Percentiles rank a stretch among this genome's conserved stretches.
phyloP scores from a whole-genome alignment of 2,329 filamentous ascomycete genomes.

The Celoporthe dispersa region DNA sequence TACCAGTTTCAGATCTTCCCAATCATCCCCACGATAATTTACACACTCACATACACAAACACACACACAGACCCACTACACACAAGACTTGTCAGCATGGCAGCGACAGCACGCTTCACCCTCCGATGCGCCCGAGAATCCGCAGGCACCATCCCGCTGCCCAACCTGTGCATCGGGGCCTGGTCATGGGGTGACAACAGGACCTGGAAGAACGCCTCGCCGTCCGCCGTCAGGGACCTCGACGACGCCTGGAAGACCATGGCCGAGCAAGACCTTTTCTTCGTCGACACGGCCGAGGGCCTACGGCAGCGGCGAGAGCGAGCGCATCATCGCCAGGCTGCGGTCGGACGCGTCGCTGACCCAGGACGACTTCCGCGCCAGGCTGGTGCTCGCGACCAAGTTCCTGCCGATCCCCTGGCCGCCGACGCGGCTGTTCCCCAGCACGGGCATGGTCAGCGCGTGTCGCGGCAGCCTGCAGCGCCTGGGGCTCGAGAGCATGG shows the following conservation, averaged over 20 bases:
- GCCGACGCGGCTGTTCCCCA: slow-evolving; percentile 21
- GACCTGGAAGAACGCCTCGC: slow-evolving; percentile 71
- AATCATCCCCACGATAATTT: background rate
- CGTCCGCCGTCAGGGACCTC: slow-evolving; percentile 77
- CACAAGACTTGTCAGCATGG: slow-evolving; percentile 14
- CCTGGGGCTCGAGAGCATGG: slow-evolving; percentile 43
- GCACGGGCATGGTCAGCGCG: slow-evolving; percentile 41
- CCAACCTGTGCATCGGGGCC: slow-evolving; percentile 72
- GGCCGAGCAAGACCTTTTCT: slow-evolving; percentile 43
- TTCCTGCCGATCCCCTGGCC: slow-evolving; percentile 40
- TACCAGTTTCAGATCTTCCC: too few relatives aligned
- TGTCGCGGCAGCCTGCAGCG: slow-evolving; percentile 44
- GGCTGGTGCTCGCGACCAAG: slow-evolving; percentile 47
- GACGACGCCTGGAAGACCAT: slow-evolving; percentile 44
- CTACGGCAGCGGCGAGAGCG: slow-evolving; percentile 47
- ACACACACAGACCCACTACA: too few relatives aligned
- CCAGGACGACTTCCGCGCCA: slow-evolving; percentile 39
- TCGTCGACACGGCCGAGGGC: slow-evolving; percentile 50
- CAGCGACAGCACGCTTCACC: slow-evolving; percentile 25
- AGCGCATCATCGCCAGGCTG: slow-evolving; percentile 43
- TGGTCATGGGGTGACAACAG: slow-evolving; percentile 79
- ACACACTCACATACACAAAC: background rate
- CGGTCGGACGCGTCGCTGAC: slow-evolving; percentile 37
- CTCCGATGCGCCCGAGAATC: slow-evolving; percentile 31
- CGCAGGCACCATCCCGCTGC: slow-evolving; percentile 29